These are phyloP conservation scores for Stramenopiles sp. DNA, from an alignment of 352 stramenopile genomes.

Conservation along the genomic window DNA sequence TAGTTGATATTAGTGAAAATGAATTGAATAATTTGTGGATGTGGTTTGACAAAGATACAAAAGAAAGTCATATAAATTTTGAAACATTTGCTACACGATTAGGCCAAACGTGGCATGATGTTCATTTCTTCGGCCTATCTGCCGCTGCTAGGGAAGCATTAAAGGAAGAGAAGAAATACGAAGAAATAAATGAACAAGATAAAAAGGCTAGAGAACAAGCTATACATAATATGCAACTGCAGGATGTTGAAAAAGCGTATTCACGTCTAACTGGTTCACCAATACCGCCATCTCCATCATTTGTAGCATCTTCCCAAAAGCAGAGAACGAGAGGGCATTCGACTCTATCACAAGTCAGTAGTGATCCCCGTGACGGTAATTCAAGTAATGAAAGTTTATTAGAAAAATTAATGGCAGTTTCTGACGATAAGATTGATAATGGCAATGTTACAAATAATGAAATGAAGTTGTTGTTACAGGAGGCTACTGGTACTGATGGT, in stretches of 20 bases:
- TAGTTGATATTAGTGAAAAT: background rate
- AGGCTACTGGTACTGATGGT: no score
- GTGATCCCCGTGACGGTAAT: background rate
- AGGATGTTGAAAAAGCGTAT: slow-evolving; percentile 2
- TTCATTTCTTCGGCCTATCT: background rate
- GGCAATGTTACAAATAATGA: no score
- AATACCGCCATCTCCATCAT: background rate
- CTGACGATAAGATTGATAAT: background rate
- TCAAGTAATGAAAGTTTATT: background rate
- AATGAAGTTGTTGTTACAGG: no score
- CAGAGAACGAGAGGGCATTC: background rate
- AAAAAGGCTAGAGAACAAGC: background rate
- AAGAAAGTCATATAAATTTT: background rate
- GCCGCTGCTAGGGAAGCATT: background rate
- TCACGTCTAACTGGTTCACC: background rate
- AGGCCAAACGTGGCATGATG: background rate
- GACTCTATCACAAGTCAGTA: background rate
- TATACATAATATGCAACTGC: background rate
- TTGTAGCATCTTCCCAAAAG: slow-evolving; percentile 1
- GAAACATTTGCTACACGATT: background rate
- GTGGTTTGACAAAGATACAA: background rate
- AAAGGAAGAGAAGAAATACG: background rate
- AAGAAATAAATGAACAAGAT: background rate
- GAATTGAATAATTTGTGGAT: background rate
- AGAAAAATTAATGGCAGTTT: background rate